Evolutionary conservation across 2,329 filamentous ascomycete species (phyloP), one percentile per base, ranked within the genome.

Genomic region (Aspergillus cejpii): DNA sequence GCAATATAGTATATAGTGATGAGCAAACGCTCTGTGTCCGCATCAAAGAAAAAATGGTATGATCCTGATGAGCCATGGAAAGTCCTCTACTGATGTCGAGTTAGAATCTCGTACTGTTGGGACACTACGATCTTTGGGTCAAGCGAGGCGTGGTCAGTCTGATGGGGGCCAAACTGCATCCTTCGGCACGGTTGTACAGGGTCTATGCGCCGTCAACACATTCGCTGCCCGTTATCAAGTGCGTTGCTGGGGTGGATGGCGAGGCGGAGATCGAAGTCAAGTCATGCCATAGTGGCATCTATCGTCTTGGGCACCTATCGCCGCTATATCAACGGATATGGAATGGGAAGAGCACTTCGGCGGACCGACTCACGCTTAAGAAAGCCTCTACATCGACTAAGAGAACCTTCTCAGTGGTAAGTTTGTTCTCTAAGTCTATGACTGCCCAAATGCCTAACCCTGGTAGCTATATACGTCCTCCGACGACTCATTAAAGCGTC

Each of bases 41-140:
- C 24, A 60, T 71, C 12, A 65, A 58, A 44, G 60, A 69, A 47
- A 68, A 65, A 45, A 63, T 58, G 59, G 67, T 69, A 64, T 21
- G 44, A 38, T 11, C 12, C 12, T 5, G 3, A 4, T 8, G 10
- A n/a, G 28, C 21, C 27, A 12, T 24, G 23, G 36, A 19, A 29
- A 11, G 19, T 11, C 37, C 14, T 2, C 23, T 45, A 44, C 59
- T 65, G 37, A 63, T 36, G 7, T 11, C 15, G 12, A 23, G 17
- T 11, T 49, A 72, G 70, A 72, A 64, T 28, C 71, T 62, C 21
- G 63, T 65, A 6, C 40, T 73, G 5, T 39, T 72, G n/a, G 80
- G 80, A 10, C 71, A 74, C 34, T 82, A 78, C 54, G 71, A 78
- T 45, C 57, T 83, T n/a, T 72, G 72, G 62, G 74, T 83, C 4